phyloP scores from a whole-genome alignment of 2,329 filamentous ascomycete species.

The Macroventuria anomochaeta region DNA sequence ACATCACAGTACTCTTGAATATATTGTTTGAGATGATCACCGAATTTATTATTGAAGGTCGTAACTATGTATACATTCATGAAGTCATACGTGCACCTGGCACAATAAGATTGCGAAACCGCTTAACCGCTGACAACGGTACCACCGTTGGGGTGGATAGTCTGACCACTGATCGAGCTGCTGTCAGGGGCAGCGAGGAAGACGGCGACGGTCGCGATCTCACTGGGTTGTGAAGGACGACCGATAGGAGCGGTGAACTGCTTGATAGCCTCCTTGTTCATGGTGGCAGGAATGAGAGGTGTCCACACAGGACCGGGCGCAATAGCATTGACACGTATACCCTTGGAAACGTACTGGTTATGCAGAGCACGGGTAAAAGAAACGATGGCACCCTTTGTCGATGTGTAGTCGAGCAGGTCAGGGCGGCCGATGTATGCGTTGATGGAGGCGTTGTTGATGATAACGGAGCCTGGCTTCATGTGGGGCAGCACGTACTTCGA shows the following conservation, averaged over 20 bases:
- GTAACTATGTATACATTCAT: constrained; percentile 10
- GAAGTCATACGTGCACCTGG: constrained; percentile 5
- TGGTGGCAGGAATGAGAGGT: constrained; percentile 52
- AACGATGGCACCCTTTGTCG: constrained; percentile 78
- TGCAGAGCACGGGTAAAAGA: constrained; percentile 79
- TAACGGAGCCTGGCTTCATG: constrained; percentile 74
- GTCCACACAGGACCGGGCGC: constrained; percentile 70
- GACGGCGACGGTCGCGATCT: constrained; percentile 82
- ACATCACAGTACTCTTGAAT: not conserved
- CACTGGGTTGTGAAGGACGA: constrained; percentile 77
- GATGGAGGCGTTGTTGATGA: constrained; percentile 87
- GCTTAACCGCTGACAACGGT: constrained; percentile 43
- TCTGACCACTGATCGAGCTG: constrained; percentile 75
- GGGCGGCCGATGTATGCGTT: constrained; percentile 83
- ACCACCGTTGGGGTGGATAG: constrained; percentile 64
- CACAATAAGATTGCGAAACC: not conserved
- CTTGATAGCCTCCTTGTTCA: constrained; percentile 66
- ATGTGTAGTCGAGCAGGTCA: constrained; percentile 82
- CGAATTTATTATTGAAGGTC: constrained; percentile 2
- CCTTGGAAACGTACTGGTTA: constrained; percentile 74
- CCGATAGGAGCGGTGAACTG: constrained; percentile 78
- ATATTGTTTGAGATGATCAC: not conserved
- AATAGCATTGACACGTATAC: constrained; percentile 78
- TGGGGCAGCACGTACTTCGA: constrained; percentile 78
- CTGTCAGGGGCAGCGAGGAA: constrained; percentile 80